Conservation (phyloP, 2,329 filamentous ascomycete species). For the Fusarium subglutinans region DNA sequence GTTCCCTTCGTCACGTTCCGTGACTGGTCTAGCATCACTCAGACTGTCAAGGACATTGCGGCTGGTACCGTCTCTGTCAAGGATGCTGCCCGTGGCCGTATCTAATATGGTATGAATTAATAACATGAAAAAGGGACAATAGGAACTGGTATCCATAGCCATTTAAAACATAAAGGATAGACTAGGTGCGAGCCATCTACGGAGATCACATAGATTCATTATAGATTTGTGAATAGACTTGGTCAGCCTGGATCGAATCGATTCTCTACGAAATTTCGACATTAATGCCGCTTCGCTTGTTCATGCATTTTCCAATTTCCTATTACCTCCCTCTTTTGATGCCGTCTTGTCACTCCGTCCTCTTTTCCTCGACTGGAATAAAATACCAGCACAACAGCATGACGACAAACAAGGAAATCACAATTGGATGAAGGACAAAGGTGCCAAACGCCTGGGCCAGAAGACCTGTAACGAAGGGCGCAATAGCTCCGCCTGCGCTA, state of each 20-base stretch:
- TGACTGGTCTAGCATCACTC: slow-evolving; percentile 82
- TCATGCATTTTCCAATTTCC: not conserved
- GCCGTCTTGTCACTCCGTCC: slow-evolving; percentile 54
- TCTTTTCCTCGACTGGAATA: slow-evolving; percentile 67
- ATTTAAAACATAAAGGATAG: slow-evolving; percentile 23
- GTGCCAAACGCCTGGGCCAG: slow-evolving; percentile 70
- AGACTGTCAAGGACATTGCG: slow-evolving; percentile 79
- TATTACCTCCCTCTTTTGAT: not conserved
- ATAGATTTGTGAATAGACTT: slow-evolving; percentile 25
- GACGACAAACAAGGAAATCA: slow-evolving; percentile 68
- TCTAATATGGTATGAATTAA: slow-evolving; percentile 38
- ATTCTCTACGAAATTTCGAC: not conserved
- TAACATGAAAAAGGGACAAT: not conserved
- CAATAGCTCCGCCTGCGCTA: slow-evolving; percentile 73
- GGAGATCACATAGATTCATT: slow-evolving; percentile 19
- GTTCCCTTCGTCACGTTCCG: slow-evolving; percentile 90
- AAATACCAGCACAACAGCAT: slow-evolving; percentile 74
- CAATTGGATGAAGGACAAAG: slow-evolving; percentile 73
- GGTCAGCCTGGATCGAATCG: not conserved
- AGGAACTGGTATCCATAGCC: not conserved
- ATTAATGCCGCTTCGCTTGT: too few species aligned
- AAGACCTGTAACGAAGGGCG: slow-evolving; percentile 72
- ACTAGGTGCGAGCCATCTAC: slow-evolving; percentile 17
- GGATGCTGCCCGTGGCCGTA: slow-evolving; percentile 68
- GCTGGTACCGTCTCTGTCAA: slow-evolving; percentile 76